Evolutionary conservation across 768 basidiomycete genomes (phyloP).

Genomic region (Tylopilus intermedius): DNA sequence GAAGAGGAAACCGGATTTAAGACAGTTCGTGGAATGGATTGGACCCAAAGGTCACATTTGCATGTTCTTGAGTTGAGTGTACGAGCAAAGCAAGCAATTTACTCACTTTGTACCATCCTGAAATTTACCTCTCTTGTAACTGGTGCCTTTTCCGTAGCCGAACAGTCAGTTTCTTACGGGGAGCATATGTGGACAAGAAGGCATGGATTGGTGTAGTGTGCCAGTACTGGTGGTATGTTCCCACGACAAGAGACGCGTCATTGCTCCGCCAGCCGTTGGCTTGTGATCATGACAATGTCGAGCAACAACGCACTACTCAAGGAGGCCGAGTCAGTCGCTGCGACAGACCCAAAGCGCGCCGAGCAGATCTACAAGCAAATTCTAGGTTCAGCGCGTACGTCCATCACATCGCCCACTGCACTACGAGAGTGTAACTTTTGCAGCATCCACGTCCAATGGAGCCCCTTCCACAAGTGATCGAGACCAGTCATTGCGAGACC

Average conservation of each 20-base stretch:
- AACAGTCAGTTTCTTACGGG: too few relatives aligned
- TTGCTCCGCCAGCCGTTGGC: background rate
- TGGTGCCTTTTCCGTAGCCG: background rate
- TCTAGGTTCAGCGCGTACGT: slow-evolving; percentile 38
- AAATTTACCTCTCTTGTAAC: background rate
- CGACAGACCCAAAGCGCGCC: slow-evolving; percentile 53
- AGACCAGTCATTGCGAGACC: slow-evolving; percentile 64
- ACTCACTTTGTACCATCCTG: too few relatives aligned
- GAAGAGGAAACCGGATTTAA: too few relatives aligned
- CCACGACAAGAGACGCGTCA: slow-evolving; percentile 27
- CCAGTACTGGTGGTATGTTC: slow-evolving; percentile 4
- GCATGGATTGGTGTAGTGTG: too few relatives aligned
- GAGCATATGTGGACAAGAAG: too few relatives aligned
- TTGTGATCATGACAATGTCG: slow-evolving; percentile 17
- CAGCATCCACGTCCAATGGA: slow-evolving; percentile 33
- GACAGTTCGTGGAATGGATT: too few relatives aligned
- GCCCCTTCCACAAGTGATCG: slow-evolving; percentile 35
- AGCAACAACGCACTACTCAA: slow-evolving; percentile 22
- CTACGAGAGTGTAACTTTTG: background rate
- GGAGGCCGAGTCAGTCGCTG: slow-evolving; percentile 48
- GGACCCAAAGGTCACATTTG: too few relatives aligned
- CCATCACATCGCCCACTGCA: background rate
- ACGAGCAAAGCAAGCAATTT: too few relatives aligned
- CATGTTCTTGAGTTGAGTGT: too few relatives aligned
- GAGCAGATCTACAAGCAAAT: slow-evolving; percentile 75